Evolutionary conservation across 345 rosid species (phyloP).

Genomic region (Murraya paniculata): DNA sequence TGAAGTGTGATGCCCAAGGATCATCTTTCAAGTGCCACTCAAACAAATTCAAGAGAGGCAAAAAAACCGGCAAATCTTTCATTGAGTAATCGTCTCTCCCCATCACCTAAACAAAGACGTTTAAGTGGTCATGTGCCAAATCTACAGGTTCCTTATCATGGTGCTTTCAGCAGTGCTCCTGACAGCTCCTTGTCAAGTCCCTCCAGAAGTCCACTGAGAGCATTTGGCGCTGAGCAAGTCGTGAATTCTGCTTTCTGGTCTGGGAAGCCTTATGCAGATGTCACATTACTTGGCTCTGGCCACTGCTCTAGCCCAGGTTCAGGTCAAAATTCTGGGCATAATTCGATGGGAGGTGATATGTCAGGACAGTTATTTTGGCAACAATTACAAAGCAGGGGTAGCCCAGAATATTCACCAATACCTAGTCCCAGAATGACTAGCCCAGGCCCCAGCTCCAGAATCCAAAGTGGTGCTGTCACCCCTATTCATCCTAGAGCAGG

Average conservation of each 20-base stretch:
- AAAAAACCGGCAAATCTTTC: conserved; percentile 46
- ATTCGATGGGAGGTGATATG: conserved; percentile 70
- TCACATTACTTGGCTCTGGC: conserved; percentile 56
- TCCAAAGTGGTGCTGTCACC: conserved; percentile 80
- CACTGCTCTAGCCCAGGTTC: conserved; percentile 84
- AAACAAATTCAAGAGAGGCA: conserved; percentile 39
- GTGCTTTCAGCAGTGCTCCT: conserved; percentile 59
- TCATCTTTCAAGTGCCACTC: conserved; percentile 28
- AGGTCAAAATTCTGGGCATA: conserved; percentile 73
- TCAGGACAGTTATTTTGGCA: conserved; percentile 72
- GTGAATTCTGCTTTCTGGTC: conserved; percentile 52
- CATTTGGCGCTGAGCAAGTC: conserved; percentile 50
- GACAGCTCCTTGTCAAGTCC: conserved; percentile 83
- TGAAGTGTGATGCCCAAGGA: conserved; percentile 48
- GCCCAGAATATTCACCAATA: conserved; percentile 70
- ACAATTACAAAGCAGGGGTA: conserved; percentile 48
- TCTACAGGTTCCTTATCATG: conserved; percentile 47
- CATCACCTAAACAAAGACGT: conserved; percentile 50
- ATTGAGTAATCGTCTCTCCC: conserved; percentile 39
- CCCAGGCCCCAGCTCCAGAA: conserved; percentile 74
- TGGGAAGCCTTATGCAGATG: conserved; percentile 58
- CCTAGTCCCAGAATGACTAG: conserved; percentile 78
- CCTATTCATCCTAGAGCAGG: conserved; percentile 71
- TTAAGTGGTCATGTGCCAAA: conserved; percentile 48
- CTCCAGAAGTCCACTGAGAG: conserved; percentile 71